Base-by-base conservation (phyloP, 2,329 filamentous ascomycete genomes). In the Alternaria triticimaculans region DNA sequence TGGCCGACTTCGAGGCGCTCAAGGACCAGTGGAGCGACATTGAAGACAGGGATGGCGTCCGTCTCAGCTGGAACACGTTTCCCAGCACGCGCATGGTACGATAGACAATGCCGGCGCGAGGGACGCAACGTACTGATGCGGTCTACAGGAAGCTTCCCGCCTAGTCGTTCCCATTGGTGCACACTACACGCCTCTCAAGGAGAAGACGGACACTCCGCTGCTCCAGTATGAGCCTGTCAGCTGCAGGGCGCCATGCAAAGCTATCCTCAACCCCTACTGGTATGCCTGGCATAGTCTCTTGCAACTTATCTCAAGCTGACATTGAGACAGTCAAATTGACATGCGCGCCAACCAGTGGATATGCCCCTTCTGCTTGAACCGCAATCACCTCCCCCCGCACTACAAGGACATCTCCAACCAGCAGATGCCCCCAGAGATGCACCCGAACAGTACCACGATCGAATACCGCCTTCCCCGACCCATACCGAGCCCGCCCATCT, bases 31-130 rank as follows among this genome's bases (percentile, higher is more conserved):
- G 94, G 94, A 93, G 91, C 77, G 94, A 97, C 81, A 90, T 97
- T 63, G 96, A 99, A 85, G 96, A 99, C 78, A 90, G 93, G 73
- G 96, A 99, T 89, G 96, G 96, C 65, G 89, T 98, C 77, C 90
- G 96, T 68, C 87, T 99, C 71, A 97, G 95, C 83, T 99, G 96
- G 96, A 99, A 99, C 80, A 96, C 96, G 65, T 97, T 99, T 78
- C 96, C 96, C 54, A 97, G 94, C 85, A 95, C 95, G 77, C 93
- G 96, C 80, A 97, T 99, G 94, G 94, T 63, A 97, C 98, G 94
- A 94, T 30, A 20, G 53, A 62, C 46, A 33, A 45, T 46, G 26
- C 30, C 50, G 62, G 50, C 51, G 49, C 66, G 49, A 70, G 63
- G 46, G 49, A 55, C 51, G 51, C 25, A 49, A 55, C 26, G 63